phyloP scores from a whole-genome alignment of 2,329 filamentous ascomycete species.

The Venturia effusa region DNA sequence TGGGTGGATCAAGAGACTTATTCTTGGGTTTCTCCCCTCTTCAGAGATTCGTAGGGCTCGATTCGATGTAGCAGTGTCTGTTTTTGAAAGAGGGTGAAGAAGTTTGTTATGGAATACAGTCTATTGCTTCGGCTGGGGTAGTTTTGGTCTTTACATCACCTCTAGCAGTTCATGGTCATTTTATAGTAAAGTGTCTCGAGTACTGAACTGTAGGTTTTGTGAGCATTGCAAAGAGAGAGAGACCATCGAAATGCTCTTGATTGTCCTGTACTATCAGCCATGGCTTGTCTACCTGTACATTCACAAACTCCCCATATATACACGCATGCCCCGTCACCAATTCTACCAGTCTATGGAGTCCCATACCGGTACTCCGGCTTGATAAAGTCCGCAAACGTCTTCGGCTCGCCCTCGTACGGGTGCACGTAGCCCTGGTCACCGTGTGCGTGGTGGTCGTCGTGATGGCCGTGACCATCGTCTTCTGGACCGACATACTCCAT shows the following conservation, averaged over 20 bases:
- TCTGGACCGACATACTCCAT: conserved; percentile 89
- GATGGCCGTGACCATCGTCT: conserved; percentile 13
- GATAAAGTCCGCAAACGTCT: conserved; percentile 94
- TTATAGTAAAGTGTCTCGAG: too few relatives aligned
- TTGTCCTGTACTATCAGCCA: not conserved
- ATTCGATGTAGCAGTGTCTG: too few relatives aligned
- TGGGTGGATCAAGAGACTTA: too few relatives aligned
- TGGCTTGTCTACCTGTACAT: not conserved
- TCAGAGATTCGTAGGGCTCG: too few relatives aligned
- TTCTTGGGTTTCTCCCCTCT: too few relatives aligned
- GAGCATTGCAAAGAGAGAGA: not conserved
- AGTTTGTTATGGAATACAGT: too few relatives aligned
- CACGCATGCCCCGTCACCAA: not conserved
- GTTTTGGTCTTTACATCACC: too few relatives aligned
- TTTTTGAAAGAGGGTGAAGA: too few relatives aligned
- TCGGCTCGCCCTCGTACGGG: conserved; percentile 62
- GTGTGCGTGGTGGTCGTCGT: conserved; percentile 30
- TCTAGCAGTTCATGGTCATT: not conserved
- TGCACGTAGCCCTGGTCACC: conserved; percentile 34
- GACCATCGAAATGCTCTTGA: not conserved
- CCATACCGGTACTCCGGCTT: conserved; percentile 83
- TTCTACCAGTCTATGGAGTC: not conserved
- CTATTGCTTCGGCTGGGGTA: too few relatives aligned
- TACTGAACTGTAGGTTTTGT: too few relatives aligned
- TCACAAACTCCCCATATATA: conserved; percentile 3